Evolutionary conservation across 495 filamentous ascomycete species (phyloP), one percentile per base, ranked within the genome.

Genomic region (Cryomyces minteri): DNA sequence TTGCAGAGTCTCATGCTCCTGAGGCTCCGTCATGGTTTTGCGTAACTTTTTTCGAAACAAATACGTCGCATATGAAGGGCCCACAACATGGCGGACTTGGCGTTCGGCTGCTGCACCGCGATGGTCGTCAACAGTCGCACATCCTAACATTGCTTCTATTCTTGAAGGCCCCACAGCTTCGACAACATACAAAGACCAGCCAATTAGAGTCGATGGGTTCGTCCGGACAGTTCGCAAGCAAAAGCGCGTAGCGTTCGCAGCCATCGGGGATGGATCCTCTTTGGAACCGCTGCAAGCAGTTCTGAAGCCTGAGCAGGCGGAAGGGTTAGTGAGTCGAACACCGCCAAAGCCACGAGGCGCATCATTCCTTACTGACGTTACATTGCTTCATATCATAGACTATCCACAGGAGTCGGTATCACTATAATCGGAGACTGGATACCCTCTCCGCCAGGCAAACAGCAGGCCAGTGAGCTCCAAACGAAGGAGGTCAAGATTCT

Each of bases 251-350:
- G 76, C 78, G 10, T 98, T 98, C 64, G 83, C 85, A 11, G 72
- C 84, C 43, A 67, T 98, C 43, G 77, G 80, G 4, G 90, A 98
- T 68, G 90, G 90, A 32, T 93, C 92, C 10, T 84, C 80, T 31
- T 62, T 82, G 40, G 64, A 77, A 41, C 65, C 85, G 39, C 54
- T 96, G 39, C 92, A 98, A 65, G 88, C 79, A 31, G 74, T 96
- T 30, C 62, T 96, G 48, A 76, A 71, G 44, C 78, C 81, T 47
- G 67, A 75, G 44, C 77, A 84, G 56, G 80, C 84, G 48, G 68
- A 81, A 60, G 77, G 76, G 88, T 93, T 71, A 58, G 80, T 68
- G 36, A 38, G 12, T 3, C 18, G 18, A 25, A 25, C 18, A 25
- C 18, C 18, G 18, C 18, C 18, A 25, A 25, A 25, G 18, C 2